phyloP scores from a whole-genome alignment of 345 rosid species.

The Eucalyptus tenuipes region DNA sequence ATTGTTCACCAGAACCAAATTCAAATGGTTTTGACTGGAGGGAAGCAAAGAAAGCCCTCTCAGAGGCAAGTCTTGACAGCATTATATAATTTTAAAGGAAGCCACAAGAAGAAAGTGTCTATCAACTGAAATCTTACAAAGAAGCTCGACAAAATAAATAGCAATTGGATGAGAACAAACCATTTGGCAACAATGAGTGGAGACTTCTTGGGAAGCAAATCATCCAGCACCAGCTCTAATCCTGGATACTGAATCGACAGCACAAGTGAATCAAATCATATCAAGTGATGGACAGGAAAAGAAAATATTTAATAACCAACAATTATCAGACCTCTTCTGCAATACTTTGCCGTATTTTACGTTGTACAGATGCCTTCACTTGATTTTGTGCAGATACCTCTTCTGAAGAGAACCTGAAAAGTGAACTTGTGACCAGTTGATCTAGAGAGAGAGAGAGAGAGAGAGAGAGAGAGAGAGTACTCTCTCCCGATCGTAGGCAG shows the following conservation, averaged over 20 bases:
- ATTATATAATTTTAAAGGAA: not conserved
- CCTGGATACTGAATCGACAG: slow-evolving; percentile 62
- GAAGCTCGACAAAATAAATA: not conserved
- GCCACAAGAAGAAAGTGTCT: not conserved
- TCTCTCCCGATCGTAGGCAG: not conserved
- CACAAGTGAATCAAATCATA: not conserved
- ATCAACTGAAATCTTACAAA: not conserved
- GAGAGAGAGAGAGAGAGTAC: not conserved
- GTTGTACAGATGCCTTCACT: slow-evolving; percentile 97
- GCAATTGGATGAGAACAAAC: slow-evolving; percentile 17
- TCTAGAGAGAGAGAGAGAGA: not conserved
- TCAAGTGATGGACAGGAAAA: not conserved
- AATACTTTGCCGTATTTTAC: slow-evolving; percentile 90
- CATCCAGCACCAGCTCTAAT: slow-evolving; percentile 85
- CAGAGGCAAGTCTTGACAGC: not conserved
- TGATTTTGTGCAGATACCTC: slow-evolving; percentile 96
- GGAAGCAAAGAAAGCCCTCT: not conserved
- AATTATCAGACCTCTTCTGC: slow-evolving; percentile 66
- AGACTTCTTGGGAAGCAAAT: slow-evolving; percentile 90
- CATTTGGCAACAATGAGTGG: slow-evolving; percentile 88
- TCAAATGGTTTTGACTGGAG: slow-evolving; percentile 93
- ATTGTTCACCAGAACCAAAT: slow-evolving; percentile 80
- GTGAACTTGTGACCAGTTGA: not conserved
- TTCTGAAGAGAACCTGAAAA: slow-evolving; percentile 67
- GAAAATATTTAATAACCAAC: not conserved